Conservation (phyloP, 441 rosid genomes). For the Lepidium campestre region DNA sequence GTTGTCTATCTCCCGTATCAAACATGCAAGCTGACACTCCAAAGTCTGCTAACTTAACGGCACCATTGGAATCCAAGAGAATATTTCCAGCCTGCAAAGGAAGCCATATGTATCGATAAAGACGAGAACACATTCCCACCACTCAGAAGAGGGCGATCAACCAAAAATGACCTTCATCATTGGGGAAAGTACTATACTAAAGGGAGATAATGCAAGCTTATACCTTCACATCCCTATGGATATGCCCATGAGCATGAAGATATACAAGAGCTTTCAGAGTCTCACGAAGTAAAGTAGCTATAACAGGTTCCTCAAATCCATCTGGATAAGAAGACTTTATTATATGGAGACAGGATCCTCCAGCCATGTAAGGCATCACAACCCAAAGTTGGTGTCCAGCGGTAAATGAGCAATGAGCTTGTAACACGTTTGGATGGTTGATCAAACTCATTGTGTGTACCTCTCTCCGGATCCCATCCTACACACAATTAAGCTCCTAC, state of each 20-base stretch:
- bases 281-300: constrained; percentile 83
- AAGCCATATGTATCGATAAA: constrained; percentile 7
- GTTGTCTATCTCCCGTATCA: constrained; percentile 95
- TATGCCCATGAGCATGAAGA: constrained; percentile 94
- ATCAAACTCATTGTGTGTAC: constrained; percentile 93
- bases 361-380: constrained; percentile 99
- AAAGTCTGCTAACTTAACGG: constrained; percentile 90
- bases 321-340: constrained; percentile 82
- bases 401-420: constrained; percentile 95
- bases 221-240: constrained; percentile 99
- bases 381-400: constrained; percentile 88
- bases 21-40: constrained; percentile 99
- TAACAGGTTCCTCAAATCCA: constrained; percentile 94
- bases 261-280: constrained; percentile 95
- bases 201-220: constrained; percentile 2
- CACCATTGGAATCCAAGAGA: constrained; percentile 68
- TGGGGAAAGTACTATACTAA: constrained; percentile 1
- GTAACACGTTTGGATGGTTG: constrained; percentile 84
- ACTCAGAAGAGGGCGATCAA: background rate
- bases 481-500: constrained; percentile 21
- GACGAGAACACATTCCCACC: background rate
- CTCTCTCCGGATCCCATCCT: constrained; percentile 99
- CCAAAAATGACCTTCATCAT: background rate
- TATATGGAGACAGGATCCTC: constrained; percentile 96
- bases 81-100: constrained; percentile 87